phyloP scores from a whole-genome alignment of 768 basidiomycete species.

The Podaxis sp. region DNA sequence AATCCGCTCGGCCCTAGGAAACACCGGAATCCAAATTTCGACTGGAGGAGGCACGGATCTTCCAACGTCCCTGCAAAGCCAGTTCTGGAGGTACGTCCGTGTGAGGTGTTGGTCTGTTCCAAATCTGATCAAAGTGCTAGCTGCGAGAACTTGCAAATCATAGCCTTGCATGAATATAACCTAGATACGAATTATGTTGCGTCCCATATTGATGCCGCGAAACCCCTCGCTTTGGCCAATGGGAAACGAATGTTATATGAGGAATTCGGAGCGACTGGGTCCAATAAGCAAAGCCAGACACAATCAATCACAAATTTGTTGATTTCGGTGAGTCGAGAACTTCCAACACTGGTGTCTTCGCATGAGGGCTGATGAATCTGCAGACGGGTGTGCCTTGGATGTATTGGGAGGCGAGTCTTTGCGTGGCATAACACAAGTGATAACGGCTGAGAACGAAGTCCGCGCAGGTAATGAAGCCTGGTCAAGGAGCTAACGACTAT shows the following conservation, averaged over 20 bases:
- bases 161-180: slow-evolving; percentile 36
- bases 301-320: slow-evolving; percentile 37
- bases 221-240: slow-evolving; percentile 35
- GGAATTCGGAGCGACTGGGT: slow-evolving; percentile 36
- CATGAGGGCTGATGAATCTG: slow-evolving; percentile 13
- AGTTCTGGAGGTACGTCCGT: slow-evolving; percentile 23
- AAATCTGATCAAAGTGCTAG: slow-evolving; percentile 7
- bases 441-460: neutral
- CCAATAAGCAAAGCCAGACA: slow-evolving; percentile 37
- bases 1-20: slow-evolving; percentile 27
- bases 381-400: slow-evolving; percentile 25
- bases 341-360: neutral
- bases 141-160: slow-evolving; percentile 24
- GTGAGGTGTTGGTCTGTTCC: neutral
- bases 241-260: slow-evolving; percentile 37
- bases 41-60: slow-evolving; percentile 28
- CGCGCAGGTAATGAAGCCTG: slow-evolving; percentile 19
- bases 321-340: slow-evolving; percentile 27
- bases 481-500: slow-evolving; percentile 22
- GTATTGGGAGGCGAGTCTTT: slow-evolving; percentile 24
- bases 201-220: slow-evolving; percentile 37
- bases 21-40: slow-evolving; percentile 25
- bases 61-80: slow-evolving; percentile 26
- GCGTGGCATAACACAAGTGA: neutral
- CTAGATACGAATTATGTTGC: slow-evolving; percentile 43